Evolutionary conservation across 2,329 filamentous ascomycete species (phyloP), one percentile per base, ranked within the genome.

Genomic region (Parastagonospora avenae): DNA sequence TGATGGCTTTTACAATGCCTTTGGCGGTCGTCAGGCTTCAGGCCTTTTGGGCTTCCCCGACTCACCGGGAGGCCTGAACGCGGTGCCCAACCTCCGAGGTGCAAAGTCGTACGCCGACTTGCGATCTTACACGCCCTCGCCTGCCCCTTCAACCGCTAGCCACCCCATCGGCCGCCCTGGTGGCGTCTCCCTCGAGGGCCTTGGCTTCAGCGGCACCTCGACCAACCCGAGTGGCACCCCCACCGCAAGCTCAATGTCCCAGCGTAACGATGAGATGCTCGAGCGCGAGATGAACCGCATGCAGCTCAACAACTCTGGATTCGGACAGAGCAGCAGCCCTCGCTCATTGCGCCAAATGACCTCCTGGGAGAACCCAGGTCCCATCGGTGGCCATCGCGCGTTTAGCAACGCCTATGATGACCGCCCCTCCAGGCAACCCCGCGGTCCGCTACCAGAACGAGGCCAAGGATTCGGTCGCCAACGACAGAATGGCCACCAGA

Each of bases 51-150:
- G 92, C 10, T 77, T 77, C 69, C 86, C 92, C n/a, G 91, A 91
- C 60, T 92, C 91, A 67, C 90, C 84, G 6, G 67, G 77, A 38
- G 82, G 82, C 42, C 80, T 87, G 52, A 86, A 87, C 29, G 85
- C 89, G 41, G 88, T 81, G 49, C 84, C 91, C 70, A 93, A 93
- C 67, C 84, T 99, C 31, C 88, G 94, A 37, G 91, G 91, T 27
- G 94, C 93, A 55, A 97, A 97, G 80, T 97, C 93, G 43, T 97
- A 97, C 72, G 94, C 93, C 31, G 94, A 99, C 71, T 79, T 99
- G 57, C 89, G 93, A 59, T 96, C 92, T 1, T 96, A 95, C 76
- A 97, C 92, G 12, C 93, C 93, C 9, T 97, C 93, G 63, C 93
- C 94, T 5, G 93, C 90, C 2, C 88, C 88, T 7, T 96, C 94